phyloP scores from a whole-genome alignment of 192 early-diverging fungal genomes.

The Coemansia sp. region DNA sequence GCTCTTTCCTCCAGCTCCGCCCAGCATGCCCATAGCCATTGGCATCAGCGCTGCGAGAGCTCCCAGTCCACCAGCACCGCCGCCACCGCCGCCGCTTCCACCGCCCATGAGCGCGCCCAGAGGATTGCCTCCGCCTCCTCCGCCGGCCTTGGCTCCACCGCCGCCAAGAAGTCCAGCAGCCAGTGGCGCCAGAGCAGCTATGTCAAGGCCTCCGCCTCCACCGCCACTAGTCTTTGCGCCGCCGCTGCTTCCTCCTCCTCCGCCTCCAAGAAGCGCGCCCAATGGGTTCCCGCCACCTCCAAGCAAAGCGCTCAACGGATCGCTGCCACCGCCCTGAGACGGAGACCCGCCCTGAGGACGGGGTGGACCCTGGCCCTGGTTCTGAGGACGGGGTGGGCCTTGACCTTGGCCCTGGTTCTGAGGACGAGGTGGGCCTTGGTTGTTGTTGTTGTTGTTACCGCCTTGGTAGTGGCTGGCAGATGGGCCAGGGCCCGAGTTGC shows the following conservation, averaged over 20 bases:
- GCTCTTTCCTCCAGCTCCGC: conserved; percentile 20
- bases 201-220: conserved; percentile 28
- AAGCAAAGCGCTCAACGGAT: neutral
- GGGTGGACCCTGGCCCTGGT: neutral
- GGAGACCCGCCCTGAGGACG: neutral
- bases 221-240: neutral
- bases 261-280: neutral
- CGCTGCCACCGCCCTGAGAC: conserved; percentile 4
- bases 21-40: conserved; percentile 44
- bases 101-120: conserved; percentile 4
- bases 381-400: conserved; percentile 7
- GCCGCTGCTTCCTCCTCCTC: neutral
- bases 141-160: conserved; percentile 8
- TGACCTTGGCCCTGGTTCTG: conserved; percentile 15
- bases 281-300: neutral
- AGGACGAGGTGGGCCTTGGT: conserved; percentile 6
- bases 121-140: neutral
- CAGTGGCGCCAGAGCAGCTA: conserved; percentile 39
- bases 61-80: conserved; percentile 40
- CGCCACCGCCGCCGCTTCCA: conserved; percentile 6
- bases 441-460: neutral
- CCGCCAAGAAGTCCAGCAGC: conserved; percentile 44
- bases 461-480: neutral
- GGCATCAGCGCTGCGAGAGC: conserved; percentile 45
- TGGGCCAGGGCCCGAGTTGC: conserved; percentile 1